Evolutionary conservation across 768 basidiomycete species (phyloP).

Genomic region (Dentipellis sp.): DNA sequence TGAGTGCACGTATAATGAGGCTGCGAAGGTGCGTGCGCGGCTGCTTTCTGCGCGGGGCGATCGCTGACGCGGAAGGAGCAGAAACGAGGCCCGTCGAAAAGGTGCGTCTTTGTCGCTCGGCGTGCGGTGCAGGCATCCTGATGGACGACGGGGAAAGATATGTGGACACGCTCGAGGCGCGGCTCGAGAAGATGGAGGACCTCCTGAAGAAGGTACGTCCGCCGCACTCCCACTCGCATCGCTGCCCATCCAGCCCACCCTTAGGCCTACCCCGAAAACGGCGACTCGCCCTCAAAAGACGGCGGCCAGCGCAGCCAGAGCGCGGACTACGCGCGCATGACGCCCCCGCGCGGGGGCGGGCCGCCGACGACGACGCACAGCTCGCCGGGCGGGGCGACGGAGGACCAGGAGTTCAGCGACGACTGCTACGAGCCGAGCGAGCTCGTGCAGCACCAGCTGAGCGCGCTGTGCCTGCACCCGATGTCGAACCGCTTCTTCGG

Average conservation of each 20-base stretch:
- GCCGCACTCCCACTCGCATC: too few species aligned
- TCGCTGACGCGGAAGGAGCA: neutral
- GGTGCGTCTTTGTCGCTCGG: neutral
- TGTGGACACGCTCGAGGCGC: constrained; percentile 13
- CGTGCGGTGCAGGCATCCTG: too few species aligned
- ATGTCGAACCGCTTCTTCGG: constrained; percentile 11
- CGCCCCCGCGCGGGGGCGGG: too few species aligned
- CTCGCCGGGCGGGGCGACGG: neutral
- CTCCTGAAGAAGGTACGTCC: constrained; percentile 11
- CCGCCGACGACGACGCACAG: too few species aligned
- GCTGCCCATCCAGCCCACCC: too few species aligned
- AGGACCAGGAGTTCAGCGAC: neutral
- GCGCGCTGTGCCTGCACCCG: neutral
- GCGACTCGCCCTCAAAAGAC: too few species aligned
- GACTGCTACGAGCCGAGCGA: constrained; percentile 1
- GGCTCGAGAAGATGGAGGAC: constrained; percentile 15
- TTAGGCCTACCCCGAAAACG: too few species aligned
- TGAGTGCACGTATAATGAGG: constrained; percentile 10
- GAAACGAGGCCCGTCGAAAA: constrained; percentile 14
- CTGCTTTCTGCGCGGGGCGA: too few species aligned
- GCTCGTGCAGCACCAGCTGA: neutral
- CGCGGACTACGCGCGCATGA: too few species aligned
- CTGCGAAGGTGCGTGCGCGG: constrained; percentile 4
- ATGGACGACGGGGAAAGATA: constrained; percentile 2
- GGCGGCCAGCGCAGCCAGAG: too few species aligned